A percentile compares a stretch with the other conserved stretches of the same genome.
Evolutionary conservation across 257 asterid genomes (phyloP).

Genomic region (Penstemon newberryi): DNA sequence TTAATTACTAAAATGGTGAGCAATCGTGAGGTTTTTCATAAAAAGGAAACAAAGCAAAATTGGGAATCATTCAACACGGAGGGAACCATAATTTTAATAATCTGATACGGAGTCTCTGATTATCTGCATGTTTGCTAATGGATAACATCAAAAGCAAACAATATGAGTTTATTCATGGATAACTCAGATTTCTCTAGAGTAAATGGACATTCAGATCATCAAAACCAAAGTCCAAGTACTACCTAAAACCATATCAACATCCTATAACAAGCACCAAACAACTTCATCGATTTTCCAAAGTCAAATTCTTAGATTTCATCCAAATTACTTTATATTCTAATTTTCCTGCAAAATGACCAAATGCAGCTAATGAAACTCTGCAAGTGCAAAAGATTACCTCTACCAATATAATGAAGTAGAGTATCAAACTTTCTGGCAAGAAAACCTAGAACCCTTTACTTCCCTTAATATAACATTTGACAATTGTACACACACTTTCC

Average conservation of each 20-base stretch:
- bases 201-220: not conserved
- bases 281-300: not conserved
- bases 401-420: not conserved
- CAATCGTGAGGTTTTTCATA: too few relatives aligned
- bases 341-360: conserved; percentile 11
- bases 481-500: conserved; percentile 3
- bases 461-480: not conserved
- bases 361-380: not conserved
- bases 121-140: not conserved
- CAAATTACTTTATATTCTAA: not conserved
- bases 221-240: not conserved
- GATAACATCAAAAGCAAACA: not conserved
- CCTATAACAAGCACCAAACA: not conserved
- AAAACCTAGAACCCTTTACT: not conserved
- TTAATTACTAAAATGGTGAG: too few relatives aligned
- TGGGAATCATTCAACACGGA: not conserved
- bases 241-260: not conserved
- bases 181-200: too few relatives aligned
- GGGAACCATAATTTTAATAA: not conserved
- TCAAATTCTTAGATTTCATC: not conserved
- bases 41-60: not conserved
- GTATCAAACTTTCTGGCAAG: not conserved
- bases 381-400: conserved; percentile 1
- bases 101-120: not conserved
- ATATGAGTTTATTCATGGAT: too few relatives aligned